These are phyloP conservation scores for Picochlorum sp. DNA, from an alignment of 139 green algal genomes.

Conservation along the genomic window DNA sequence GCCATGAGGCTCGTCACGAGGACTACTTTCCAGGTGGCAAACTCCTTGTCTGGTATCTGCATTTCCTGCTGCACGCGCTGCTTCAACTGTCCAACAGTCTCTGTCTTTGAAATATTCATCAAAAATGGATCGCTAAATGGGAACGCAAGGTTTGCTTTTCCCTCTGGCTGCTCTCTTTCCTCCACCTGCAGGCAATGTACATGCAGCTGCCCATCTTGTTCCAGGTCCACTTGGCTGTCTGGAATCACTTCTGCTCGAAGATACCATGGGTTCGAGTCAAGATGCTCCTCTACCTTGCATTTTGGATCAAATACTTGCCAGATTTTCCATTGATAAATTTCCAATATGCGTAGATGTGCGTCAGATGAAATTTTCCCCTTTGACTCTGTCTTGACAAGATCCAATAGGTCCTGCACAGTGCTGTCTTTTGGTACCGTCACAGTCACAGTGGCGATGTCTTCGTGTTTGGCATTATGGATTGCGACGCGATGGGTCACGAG, in stretches of 20 bases:
- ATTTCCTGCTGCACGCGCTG: conserved; percentile 62
- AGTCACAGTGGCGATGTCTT: conserved; percentile 58
- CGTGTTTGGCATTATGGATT: conserved; percentile 65
- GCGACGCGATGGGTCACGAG: conserved; percentile 56
- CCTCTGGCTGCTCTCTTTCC: conserved; percentile 7
- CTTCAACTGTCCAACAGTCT: conserved; percentile 61
- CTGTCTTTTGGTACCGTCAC: conserved; percentile 62
- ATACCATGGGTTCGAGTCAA: conserved; percentile 46
- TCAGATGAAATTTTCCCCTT: conserved; percentile 4
- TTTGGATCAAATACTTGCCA: conserved; percentile 39
- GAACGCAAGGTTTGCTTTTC: conserved; percentile 9
- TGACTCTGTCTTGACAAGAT: conserved; percentile 45
- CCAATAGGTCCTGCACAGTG: conserved; percentile 61
- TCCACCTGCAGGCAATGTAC: conserved; percentile 26
- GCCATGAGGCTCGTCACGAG: conserved; percentile 32
- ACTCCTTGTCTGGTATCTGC: conserved; percentile 64
- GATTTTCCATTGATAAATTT: conserved; percentile 47
- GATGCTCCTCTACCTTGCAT: conserved; percentile 43
- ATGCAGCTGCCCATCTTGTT: conserved; percentile 7
- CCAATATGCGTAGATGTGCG: conserved; percentile 68
- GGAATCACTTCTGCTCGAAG: conserved; percentile 59
- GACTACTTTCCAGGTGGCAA: conserved; percentile 71
- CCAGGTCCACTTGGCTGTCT: conserved; percentile 46
- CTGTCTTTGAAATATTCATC: conserved; percentile 49
- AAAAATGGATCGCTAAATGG: conserved; percentile 88